Evolutionary conservation across 2,329 filamentous ascomycete species (phyloP).

Genomic region (Botryotinia calthae): DNA sequence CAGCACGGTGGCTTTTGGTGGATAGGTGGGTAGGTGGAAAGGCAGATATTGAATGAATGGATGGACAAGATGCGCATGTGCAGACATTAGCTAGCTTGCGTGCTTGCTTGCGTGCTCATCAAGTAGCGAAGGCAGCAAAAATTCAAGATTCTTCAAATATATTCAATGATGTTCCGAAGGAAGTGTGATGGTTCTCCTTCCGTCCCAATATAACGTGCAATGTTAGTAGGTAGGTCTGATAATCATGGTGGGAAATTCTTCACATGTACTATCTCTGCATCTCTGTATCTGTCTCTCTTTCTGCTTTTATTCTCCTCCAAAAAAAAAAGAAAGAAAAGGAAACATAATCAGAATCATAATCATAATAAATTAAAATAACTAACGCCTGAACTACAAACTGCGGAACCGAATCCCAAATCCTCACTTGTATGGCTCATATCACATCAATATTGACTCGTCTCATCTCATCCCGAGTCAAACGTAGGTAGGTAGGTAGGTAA

Average conservation of each 20-base stretch:
- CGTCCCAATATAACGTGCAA: background rate
- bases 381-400: background rate
- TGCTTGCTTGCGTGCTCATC: background rate
- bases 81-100: background rate
- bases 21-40: background rate
- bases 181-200: background rate
- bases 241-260: background rate
- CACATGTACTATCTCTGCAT: background rate
- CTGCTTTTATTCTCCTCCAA: background rate
- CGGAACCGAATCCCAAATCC: background rate
- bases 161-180: background rate
- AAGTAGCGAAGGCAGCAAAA: too few relatives aligned
- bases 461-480: background rate
- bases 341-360: too few relatives aligned
- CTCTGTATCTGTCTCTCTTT: too few relatives aligned
- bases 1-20: background rate
- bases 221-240: background rate
- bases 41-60: background rate
- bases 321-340: too few relatives aligned
- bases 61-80: background rate
- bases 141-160: background rate
- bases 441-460: background rate
- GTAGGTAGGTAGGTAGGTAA: background rate
- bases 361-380: background rate
- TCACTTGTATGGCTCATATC: background rate